Evolutionary conservation across 805 yeast genomes (phyloP).

Genomic region (Starmerella sirachaensis): DNA sequence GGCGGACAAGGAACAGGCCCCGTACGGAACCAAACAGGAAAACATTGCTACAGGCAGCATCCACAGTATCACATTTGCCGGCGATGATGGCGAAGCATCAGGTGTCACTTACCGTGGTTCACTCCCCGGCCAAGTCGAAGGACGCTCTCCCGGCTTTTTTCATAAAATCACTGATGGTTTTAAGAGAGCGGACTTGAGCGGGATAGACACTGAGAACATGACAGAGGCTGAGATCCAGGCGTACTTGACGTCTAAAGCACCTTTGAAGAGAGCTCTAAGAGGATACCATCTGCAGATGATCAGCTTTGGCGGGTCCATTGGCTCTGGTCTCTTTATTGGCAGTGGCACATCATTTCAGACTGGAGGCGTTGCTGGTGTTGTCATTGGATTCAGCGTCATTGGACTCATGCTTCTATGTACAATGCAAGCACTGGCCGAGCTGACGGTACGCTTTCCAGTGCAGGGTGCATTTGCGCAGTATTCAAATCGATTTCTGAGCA

Average conservation of each 20-base stretch:
- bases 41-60: too few relatives aligned
- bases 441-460: conserved; percentile 54
- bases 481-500: conserved; percentile 50
- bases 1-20: too few relatives aligned
- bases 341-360: conserved; percentile 43
- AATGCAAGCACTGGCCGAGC: conserved; percentile 53
- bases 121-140: too few relatives aligned
- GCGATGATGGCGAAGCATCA: too few relatives aligned
- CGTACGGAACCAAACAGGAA: too few relatives aligned
- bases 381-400: conserved; percentile 47
- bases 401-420: conserved; percentile 54
- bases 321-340: conserved; percentile 65
- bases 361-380: conserved; percentile 48
- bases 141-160: conserved; percentile 72
- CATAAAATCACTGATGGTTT: conserved; percentile 54
- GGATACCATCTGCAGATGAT: conserved; percentile 39
- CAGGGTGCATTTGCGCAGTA: conserved; percentile 49
- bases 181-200: conserved; percentile 33
- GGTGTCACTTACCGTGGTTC: too few relatives aligned
- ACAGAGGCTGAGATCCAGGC: conserved; percentile 26
- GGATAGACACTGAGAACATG: conserved; percentile 27
- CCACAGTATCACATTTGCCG: too few relatives aligned
- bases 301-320: conserved; percentile 62
- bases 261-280: conserved; percentile 29
- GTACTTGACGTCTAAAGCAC: conserved; percentile 11